Evolutionary conservation across 1,284 basidiomycete species (phyloP).

Genomic region (Ganoderma resinaceum): DNA sequence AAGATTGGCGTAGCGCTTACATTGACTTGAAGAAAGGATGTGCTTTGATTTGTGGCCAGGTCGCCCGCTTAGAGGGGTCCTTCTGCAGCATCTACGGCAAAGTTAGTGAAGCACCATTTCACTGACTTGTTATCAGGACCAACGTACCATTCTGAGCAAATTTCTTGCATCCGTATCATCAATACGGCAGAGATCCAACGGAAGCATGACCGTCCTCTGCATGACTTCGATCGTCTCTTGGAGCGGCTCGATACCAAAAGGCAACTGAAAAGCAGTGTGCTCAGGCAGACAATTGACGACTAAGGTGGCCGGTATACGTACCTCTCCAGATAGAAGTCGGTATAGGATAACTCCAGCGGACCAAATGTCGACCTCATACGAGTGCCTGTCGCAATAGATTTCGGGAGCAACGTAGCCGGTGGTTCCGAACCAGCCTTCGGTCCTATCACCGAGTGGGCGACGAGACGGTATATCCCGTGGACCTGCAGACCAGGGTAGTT

Average conservation of each 20-base stretch:
- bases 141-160: not conserved
- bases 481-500: not conserved
- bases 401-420: conserved; percentile 1
- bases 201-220: conserved; percentile 1
- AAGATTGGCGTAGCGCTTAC: not conserved
- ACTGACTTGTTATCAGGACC: not conserved
- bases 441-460: not conserved
- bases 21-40: not conserved
- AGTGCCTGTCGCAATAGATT: conserved; percentile 54
- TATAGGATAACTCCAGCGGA: conserved; percentile 46
- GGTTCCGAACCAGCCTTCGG: not conserved
- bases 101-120: not conserved
- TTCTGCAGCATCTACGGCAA: not conserved
- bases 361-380: conserved; percentile 49
- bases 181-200: not conserved
- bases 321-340: not conserved
- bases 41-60: not conserved
- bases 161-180: not conserved
- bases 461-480: not conserved
- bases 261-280: not conserved
- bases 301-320: not conserved
- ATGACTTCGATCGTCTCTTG: conserved; percentile 2
- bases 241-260: not conserved
- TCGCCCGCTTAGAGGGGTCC: not conserved
- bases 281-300: not conserved